Conservation (phyloP, 129 eudicot species). For the Solidago caesia region DNA sequence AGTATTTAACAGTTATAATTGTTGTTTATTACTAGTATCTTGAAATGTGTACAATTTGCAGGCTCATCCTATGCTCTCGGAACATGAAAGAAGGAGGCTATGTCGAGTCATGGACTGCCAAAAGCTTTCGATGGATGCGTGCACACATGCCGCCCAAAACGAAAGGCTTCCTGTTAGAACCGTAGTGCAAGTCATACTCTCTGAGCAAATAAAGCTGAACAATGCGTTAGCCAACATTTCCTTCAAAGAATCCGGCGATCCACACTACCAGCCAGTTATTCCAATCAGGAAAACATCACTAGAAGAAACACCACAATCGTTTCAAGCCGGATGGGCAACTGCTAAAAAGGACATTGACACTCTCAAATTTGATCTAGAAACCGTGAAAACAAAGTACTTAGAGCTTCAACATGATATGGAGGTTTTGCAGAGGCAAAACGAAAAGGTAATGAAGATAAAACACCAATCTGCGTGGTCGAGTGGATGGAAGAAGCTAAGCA, state of each 20-base stretch:
- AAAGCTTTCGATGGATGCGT: slow-evolving; percentile 82
- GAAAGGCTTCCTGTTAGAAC: slow-evolving; percentile 82
- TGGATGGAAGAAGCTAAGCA: slow-evolving; percentile 86
- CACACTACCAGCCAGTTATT: slow-evolving; percentile 59
- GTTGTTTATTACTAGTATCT: not conserved
- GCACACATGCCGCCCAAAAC: slow-evolving; percentile 90
- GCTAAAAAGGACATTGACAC: slow-evolving; percentile 84
- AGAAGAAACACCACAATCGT: slow-evolving; percentile 88
- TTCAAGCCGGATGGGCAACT: slow-evolving; percentile 86
- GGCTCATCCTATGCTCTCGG: slow-evolving; percentile 89
- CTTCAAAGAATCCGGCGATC: slow-evolving; percentile 46
- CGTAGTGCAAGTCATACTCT: slow-evolving; percentile 82
- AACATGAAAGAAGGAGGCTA: slow-evolving; percentile 76
- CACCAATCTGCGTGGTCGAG: slow-evolving; percentile 66
- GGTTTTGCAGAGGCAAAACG: slow-evolving; percentile 57
- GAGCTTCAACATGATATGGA: slow-evolving; percentile 88
- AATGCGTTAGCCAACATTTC: slow-evolving; percentile 57
- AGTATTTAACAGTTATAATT: not conserved
- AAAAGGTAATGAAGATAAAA: slow-evolving; percentile 58
- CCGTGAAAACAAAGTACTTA: slow-evolving; percentile 65
- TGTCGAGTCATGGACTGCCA: slow-evolving; percentile 88
- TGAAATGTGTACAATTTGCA: slow-evolving; percentile 20
- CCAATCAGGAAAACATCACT: slow-evolving; percentile 62
- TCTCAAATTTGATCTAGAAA: slow-evolving; percentile 81
- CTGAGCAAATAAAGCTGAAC: slow-evolving; percentile 80